A percentile compares a stretch with the other conserved stretches of the same genome.
phyloP scores from a whole-genome alignment of 257 asterid species.

The Nyctanthes arbortristis region DNA sequence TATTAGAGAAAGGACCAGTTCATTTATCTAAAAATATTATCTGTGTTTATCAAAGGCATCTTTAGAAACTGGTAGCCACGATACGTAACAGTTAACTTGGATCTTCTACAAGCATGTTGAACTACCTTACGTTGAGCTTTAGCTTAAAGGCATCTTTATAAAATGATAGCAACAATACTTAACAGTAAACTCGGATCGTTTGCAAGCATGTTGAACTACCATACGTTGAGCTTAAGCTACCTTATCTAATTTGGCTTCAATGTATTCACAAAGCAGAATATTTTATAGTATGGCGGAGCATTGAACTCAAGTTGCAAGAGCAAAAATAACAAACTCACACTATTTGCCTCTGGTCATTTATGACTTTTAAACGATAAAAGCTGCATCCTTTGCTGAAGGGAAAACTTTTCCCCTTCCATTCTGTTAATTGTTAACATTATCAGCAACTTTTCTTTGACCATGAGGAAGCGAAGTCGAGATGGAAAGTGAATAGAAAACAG shows the following conservation, averaged over 20 bases:
- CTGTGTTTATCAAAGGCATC: too few relatives aligned
- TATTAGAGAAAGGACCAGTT: not conserved
- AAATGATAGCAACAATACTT: not conserved
- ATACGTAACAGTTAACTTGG: too few relatives aligned
- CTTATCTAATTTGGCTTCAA: not conserved
- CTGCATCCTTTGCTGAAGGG: conserved; percentile 96
- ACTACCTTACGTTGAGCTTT: too few relatives aligned
- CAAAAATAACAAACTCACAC: conserved; percentile 39
- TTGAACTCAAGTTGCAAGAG: not conserved
- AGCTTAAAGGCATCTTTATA: not conserved
- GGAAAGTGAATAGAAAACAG: not conserved
- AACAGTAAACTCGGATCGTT: not conserved
- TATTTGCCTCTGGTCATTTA: conserved; percentile 74
- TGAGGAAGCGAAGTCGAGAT: not conserved
- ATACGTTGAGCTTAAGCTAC: not conserved
- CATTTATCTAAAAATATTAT: not conserved
- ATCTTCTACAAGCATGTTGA: too few relatives aligned
- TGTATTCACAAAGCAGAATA: not conserved
- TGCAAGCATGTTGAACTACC: not conserved
- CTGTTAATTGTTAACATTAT: conserved; percentile 33
- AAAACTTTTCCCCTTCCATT: conserved; percentile 81
- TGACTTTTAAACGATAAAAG: conserved; percentile 70
- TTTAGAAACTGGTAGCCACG: too few relatives aligned
- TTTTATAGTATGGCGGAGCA: not conserved
- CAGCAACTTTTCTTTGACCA: conserved; percentile 3